Conservation (phyloP, 805 yeast genomes). For the Tetrapisispora namnaoensis region DNA sequence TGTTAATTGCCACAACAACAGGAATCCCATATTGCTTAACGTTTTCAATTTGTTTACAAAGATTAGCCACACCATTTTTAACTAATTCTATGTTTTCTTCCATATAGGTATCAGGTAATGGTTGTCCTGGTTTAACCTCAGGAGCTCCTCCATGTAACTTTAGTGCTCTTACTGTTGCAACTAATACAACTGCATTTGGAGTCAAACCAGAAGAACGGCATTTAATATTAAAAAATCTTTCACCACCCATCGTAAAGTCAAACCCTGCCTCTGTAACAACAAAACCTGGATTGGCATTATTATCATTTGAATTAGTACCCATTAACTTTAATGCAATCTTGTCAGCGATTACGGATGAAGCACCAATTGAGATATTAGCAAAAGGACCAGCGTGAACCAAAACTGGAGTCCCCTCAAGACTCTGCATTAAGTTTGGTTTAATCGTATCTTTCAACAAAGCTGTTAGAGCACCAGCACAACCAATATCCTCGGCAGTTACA, state of each 20-base stretch:
- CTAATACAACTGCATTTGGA: conserved; percentile 88
- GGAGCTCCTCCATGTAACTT: conserved; percentile 97
- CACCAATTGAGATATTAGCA: conserved; percentile 95
- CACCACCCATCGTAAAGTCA: conserved; percentile 99
- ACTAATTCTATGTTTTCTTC: conserved; percentile 74
- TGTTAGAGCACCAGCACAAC: conserved; percentile 91
- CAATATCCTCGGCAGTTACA: conserved; percentile 87
- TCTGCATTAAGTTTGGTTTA: conserved; percentile 95
- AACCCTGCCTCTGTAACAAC: conserved; percentile 98
- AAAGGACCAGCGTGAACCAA: conserved; percentile 97
- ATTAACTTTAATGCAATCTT: conserved; percentile 85
- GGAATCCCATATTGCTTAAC: conserved; percentile 80
- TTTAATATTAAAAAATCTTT: conserved; percentile 90
- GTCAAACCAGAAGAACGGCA: conserved; percentile 82
- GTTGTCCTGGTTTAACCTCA: conserved; percentile 87
- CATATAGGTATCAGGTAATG: conserved; percentile 72
- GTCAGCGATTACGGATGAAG: conserved; percentile 90
- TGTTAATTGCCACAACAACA: conserved; percentile 90
- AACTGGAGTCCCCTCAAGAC: conserved; percentile 95
- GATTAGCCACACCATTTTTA: conserved; percentile 71
- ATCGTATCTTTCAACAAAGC: conserved; percentile 93
- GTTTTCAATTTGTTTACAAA: conserved; percentile 83
- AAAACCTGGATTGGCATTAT: conserved; percentile 48
- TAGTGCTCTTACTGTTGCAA: conserved; percentile 94
- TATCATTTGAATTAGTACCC: conserved; percentile 42